Percentiles rank a stretch among this genome's conserved stretches.
Evolutionary conservation across 495 filamentous ascomycete genomes (phyloP).

Genomic region (Aspergillus avenaceus): DNA sequence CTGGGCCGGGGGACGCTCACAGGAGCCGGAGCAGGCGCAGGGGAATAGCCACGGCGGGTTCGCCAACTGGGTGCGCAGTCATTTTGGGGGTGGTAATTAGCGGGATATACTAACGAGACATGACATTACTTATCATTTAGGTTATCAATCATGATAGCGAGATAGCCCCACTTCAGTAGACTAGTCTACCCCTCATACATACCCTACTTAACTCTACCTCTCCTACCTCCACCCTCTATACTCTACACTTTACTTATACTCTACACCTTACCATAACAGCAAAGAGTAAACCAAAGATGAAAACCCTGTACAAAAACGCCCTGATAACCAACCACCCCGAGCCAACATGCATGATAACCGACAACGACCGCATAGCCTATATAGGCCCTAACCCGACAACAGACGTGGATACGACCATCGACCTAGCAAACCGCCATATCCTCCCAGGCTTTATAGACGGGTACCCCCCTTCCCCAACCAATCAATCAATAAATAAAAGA

Average conservation of each 20-base stretch:
- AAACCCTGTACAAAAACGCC: conserved; percentile 16
- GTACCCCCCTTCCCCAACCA: conserved; percentile 20
- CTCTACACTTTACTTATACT: too few species aligned
- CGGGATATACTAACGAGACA: not conserved
- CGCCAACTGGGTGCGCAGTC: conserved; percentile 35
- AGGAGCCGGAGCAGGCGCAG: conserved; percentile 8
- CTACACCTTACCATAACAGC: too few species aligned
- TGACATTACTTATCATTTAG: not conserved
- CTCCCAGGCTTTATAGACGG: conserved; percentile 62
- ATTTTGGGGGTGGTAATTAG: conserved; percentile 27
- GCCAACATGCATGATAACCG: conserved; percentile 20
- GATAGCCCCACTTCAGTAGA: too few species aligned
- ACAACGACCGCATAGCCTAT: conserved; percentile 28
- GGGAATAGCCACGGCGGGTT: conserved; percentile 28
- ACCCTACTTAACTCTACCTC: too few species aligned
- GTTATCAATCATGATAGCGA: too few species aligned
- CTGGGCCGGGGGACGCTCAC: conserved; percentile 1
- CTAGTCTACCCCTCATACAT: too few species aligned
- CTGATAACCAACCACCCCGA: conserved; percentile 6
- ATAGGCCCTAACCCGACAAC: conserved; percentile 33
- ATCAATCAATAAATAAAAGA: not conserved
- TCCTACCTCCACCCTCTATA: too few species aligned
- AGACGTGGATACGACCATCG: conserved; percentile 21
- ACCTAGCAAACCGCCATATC: conserved; percentile 43
- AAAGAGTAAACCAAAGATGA: conserved; percentile 10